These are phyloP conservation scores for Entomortierella chlamydospora DNA, from an alignment of 192 early-diverging fungal species.

Conservation along the genomic window DNA sequence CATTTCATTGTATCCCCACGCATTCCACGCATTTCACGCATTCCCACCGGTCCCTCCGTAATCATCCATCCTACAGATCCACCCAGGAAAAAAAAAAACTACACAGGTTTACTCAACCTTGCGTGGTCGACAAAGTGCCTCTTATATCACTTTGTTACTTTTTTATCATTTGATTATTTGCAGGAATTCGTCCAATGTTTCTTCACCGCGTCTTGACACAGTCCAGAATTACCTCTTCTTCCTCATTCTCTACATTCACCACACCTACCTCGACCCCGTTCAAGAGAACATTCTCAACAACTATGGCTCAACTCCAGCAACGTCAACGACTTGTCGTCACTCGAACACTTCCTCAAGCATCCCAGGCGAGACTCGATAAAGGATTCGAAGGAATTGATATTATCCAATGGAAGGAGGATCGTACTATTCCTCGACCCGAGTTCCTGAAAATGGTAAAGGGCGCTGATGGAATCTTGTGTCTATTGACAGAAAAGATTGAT, in stretches of 20 bases:
- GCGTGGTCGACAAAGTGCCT: too few species aligned
- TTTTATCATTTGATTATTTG: too few species aligned
- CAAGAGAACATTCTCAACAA: constrained; percentile 22
- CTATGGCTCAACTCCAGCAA: constrained; percentile 23
- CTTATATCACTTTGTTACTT: too few species aligned
- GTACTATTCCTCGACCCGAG: constrained; percentile 59
- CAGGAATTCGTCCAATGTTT: constrained; percentile 11
- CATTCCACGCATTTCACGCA: too few species aligned
- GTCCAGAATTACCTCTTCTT: constrained; percentile 5
- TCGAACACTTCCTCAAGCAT: constrained; percentile 56
- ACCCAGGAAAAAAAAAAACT: too few species aligned
- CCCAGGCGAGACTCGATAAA: constrained; percentile 61
- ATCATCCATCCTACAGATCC: too few species aligned
- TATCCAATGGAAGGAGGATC: constrained; percentile 65
- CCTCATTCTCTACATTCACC: constrained; percentile 10
- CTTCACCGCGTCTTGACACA: constrained; percentile 4
- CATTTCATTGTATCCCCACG: too few species aligned
- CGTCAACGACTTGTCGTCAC: constrained; percentile 60
- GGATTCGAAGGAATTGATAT: constrained; percentile 61
- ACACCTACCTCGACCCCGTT: neutral
- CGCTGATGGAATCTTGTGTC: constrained; percentile 71
- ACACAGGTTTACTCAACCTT: too few species aligned
- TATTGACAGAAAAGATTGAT: constrained; percentile 83
- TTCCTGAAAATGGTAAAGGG: constrained; percentile 63
- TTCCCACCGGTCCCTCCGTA: too few species aligned